These are phyloP conservation scores for Physocladia obscura DNA, from an alignment of 192 early-diverging fungal genomes.

Conservation along the genomic window DNA sequence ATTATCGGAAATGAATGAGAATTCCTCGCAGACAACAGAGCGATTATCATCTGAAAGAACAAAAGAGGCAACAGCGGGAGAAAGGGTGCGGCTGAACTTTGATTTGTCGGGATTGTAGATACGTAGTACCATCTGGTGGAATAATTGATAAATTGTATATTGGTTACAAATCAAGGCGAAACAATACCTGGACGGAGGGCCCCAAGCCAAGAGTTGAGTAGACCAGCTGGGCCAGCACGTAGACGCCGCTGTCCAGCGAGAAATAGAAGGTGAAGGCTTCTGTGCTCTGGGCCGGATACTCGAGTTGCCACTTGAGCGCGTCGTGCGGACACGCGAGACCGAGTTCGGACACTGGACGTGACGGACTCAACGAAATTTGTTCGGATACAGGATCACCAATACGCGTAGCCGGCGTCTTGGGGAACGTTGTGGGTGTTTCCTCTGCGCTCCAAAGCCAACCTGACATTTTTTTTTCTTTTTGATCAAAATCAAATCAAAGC, in stretches of 20 bases:
- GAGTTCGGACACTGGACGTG: neutral
- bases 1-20: constrained; percentile 59
- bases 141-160: neutral
- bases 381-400: neutral
- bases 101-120: constrained; percentile 67
- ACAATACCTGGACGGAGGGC: constrained; percentile 19
- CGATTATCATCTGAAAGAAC: constrained; percentile 67
- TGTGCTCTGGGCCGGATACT: constrained; percentile 53
- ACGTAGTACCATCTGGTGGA: constrained; percentile 66
- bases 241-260: constrained; percentile 67
- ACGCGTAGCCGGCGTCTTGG: neutral
- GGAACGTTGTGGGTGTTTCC: neutral
- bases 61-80: constrained; percentile 66
- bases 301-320: constrained; percentile 41
- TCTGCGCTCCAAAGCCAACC: no score
- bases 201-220: constrained; percentile 71
- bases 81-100: constrained; percentile 66
- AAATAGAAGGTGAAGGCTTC: constrained; percentile 90
- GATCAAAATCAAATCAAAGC: neutral
- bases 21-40: constrained; percentile 74
- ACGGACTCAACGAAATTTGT: neutral
- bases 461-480: no score
- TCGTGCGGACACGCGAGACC: constrained; percentile 2
- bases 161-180: neutral
- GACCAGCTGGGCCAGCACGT: constrained; percentile 72